These are phyloP conservation scores for Colletotrichum euphorbiae DNA, from an alignment of 2,329 filamentous ascomycete species.

Conservation along the genomic window DNA sequence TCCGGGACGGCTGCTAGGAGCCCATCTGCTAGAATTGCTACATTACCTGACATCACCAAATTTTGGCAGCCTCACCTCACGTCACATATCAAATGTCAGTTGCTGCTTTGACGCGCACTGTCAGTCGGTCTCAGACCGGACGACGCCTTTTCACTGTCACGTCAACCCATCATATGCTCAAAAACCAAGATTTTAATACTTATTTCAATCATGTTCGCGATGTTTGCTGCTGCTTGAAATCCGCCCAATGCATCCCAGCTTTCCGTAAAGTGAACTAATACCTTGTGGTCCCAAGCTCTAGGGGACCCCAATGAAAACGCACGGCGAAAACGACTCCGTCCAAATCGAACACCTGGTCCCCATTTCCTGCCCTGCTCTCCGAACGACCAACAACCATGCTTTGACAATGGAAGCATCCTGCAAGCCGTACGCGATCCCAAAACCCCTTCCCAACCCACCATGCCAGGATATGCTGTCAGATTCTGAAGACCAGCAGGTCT, in stretches of 20 bases:
- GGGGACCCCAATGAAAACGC: constrained; percentile 21
- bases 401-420: constrained; percentile 37
- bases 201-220: constrained; percentile 36
- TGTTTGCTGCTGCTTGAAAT: constrained; percentile 36
- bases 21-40: background rate
- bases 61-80: constrained; percentile 15
- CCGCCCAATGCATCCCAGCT: constrained; percentile 36
- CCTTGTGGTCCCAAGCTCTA: constrained; percentile 29
- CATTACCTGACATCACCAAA: constrained; percentile 6
- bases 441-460: constrained; percentile 38
- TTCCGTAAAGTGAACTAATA: constrained; percentile 9
- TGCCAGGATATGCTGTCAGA: constrained; percentile 31
- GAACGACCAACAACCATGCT: constrained; percentile 33
- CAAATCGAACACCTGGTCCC: constrained; percentile 33
- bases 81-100: constrained; percentile 2
- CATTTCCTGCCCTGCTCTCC: constrained; percentile 20
- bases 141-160: background rate
- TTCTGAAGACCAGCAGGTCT: background rate
- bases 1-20: background rate
- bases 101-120: background rate
- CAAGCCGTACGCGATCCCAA: constrained; percentile 28
- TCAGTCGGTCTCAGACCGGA: background rate
- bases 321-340: constrained; percentile 32
- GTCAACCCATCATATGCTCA: background rate
- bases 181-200: constrained; percentile 9